Base-by-base conservation (phyloP, 768 basidiomycete species). In the Mycena amicta region DNA sequence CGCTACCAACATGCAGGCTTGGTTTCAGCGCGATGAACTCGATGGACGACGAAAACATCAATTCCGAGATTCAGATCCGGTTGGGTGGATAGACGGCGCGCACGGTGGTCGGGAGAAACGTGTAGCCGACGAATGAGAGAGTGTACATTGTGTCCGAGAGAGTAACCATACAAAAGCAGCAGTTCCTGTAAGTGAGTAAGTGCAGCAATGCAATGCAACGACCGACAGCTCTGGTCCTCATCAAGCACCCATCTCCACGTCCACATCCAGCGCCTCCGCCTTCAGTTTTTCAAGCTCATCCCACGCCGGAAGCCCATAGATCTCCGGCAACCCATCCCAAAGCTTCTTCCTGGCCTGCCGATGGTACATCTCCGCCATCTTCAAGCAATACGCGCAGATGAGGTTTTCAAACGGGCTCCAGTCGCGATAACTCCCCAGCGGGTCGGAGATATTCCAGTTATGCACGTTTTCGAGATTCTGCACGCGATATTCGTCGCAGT, bases 361-460 rank as follows among this genome's bases (percentile, higher is more conserved):
- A 18, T 59, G 57, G 20, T 63, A 58, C 53, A 54, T 50, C 40
- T 63, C 55, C 31, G 40, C 40, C 28, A 22, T 2, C 25, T 13
- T 52, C 27, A 59, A 26, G 25, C 61, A 63, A 18, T 59, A 55
- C 20, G 11, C 27, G 47, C 61, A 63, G 2, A 63, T 23, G 26
- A 43, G 50, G 27, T 41, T 22, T 49, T 55, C 62, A 26, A 63
- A 63, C 5, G 62, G 59, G 13, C 46, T 54, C 62, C 62, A 59
- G 28, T 60, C 58, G 18, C 51, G 47, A 22, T 60, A 63, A 26
- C 52, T 55, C 20, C 58, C 59, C 25, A 63, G 25, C 26, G 62
- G 59, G 33, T 62, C 61, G 43, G 45, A 50, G 23, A 62, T 62
- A 31, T 62, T 62, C 61, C 61, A 62, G 43, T 50, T 26, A 13